Evolutionary conservation across 805 yeast genomes (phyloP), one percentile per base, ranked within the genome.

Genomic region (Candida orba): DNA sequence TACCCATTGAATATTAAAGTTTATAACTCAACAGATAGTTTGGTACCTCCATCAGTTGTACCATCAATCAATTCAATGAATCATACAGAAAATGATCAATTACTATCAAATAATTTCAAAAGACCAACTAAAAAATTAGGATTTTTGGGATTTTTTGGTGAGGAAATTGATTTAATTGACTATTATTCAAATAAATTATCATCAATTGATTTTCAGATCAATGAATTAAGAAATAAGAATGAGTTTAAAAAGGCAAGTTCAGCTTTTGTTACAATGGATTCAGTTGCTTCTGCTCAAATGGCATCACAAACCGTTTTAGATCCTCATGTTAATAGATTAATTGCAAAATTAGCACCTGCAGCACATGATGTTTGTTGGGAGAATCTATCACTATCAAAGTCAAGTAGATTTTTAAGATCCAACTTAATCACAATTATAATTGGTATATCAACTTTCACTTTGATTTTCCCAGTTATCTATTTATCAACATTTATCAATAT

Each of bases 311-410:
- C 97, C 0, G 90, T 91, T 0, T 62, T 93, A 43, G 96, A 90
- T 58, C 97, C 97, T 1, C 76, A 85, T 44, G 87, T 93, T 13
- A 81, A 85, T 58, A 83, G 81, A 44, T 69, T 93, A 42, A 86
- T 90, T 38, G 84, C 96, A 5, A 71, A 74, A 33, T 68, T 89
- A 43, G 99, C 98, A 1, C 98, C 98, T 0, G 95, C 98, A 2
- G 97, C 99, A 3, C 91, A 84, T 57, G 99, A 91, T 60, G 84
- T 91, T 10, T 77, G 87, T 37, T 91, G 99, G 99, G 84, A 80
- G 44, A 88, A 90, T 55, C 75, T 88, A 27, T 85, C 91, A 54
- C 66, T 90, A 57, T 78, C 95, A 1, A 72, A 93, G 43, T 67
- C 67, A 42, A 86, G 85, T 49, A 69, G 96, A 46, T 67, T 84